phyloP scores from a whole-genome alignment of 2,329 filamentous ascomycete species.

The Fusarium scirpi region DNA sequence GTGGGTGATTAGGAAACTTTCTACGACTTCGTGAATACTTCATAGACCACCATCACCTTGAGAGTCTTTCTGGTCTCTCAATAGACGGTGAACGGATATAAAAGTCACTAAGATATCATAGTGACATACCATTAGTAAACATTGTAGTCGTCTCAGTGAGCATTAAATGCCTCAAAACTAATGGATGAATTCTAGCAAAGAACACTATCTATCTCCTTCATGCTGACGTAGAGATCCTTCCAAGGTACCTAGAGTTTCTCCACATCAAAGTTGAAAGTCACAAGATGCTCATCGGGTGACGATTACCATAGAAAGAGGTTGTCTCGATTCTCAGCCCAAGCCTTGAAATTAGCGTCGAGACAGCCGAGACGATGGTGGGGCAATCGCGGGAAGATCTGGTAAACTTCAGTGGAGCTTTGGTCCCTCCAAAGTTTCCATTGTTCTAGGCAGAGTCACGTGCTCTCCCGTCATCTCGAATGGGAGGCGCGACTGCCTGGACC shows the following conservation, averaged over 20 bases:
- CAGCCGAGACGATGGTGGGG: constrained; percentile 24
- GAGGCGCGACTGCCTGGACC: constrained; percentile 41
- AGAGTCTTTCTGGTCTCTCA: neutral
- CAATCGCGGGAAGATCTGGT: constrained; percentile 26
- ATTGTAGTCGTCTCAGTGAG: neutral
- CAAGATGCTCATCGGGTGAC: constrained; percentile 1
- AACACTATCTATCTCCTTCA: neutral
- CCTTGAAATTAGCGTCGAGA: neutral
- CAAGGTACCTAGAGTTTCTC: neutral
- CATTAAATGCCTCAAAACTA: neutral
- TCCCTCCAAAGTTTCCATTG: neutral
- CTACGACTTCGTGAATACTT: neutral
- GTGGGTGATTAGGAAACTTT: neutral
- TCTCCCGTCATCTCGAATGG: constrained; percentile 45
- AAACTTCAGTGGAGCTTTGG: constrained; percentile 9
- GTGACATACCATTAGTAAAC: neutral
- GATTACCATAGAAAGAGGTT: neutral
- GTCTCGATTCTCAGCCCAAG: neutral
- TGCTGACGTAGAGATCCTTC: neutral
- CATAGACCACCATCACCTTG: neutral
- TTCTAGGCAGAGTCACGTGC: constrained; percentile 43
- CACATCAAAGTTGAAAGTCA: neutral
- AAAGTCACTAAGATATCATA: neutral
- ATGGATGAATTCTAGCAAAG: neutral
- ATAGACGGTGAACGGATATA: neutral